Conservation (phyloP, 345 rosid species). For the Trapa bicornis region DNA sequence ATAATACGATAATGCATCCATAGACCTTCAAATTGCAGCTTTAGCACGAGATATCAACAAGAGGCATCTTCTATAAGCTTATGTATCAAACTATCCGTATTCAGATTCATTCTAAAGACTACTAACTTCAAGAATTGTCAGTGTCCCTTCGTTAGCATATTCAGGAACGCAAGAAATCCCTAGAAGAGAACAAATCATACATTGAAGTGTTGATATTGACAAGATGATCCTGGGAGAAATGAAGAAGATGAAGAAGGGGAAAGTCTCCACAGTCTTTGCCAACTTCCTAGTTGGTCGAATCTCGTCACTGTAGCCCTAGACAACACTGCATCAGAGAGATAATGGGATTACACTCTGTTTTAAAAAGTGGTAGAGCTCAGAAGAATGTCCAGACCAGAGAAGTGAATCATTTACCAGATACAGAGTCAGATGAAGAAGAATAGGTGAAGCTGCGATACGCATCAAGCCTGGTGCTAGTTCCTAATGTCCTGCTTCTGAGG, state of each 20-base stretch:
- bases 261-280: conserved; percentile 31
- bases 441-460: conserved; percentile 18
- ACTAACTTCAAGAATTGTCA: neutral
- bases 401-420: neutral
- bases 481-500: conserved; percentile 30
- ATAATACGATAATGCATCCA: neutral
- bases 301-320: neutral
- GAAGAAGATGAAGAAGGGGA: conserved; percentile 12
- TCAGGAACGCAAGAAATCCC: neutral
- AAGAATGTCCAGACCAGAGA: neutral
- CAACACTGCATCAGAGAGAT: neutral
- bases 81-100: neutral
- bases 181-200: conserved; percentile 2
- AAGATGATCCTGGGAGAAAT: conserved; percentile 30
- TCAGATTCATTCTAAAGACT: neutral
- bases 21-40: neutral
- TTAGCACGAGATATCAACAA: neutral
- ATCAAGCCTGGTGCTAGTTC: conserved; percentile 11
- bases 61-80: neutral
- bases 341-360: neutral
- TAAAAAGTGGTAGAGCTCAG: neutral
- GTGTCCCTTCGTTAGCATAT: neutral
- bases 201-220: conserved; percentile 49
- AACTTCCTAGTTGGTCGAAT: conserved; percentile 6
- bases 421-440: conserved; percentile 12